These are phyloP conservation scores for Yamadazyma buinensis DNA, from an alignment of 1,139 yeast species.

Conservation along the genomic window DNA sequence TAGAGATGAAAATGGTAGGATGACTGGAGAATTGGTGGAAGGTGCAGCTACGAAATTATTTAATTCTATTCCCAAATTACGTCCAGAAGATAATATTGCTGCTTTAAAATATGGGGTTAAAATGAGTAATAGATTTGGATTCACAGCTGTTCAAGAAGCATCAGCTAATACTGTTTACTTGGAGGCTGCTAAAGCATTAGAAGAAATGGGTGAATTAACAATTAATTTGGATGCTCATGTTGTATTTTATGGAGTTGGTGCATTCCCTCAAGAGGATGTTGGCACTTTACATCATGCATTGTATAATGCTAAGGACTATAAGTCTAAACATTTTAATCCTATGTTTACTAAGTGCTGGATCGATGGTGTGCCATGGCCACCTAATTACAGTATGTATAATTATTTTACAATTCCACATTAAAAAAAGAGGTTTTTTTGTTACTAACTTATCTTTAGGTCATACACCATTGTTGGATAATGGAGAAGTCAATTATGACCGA, in stretches of 20 bases:
- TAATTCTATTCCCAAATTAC: slow-evolving; percentile 16
- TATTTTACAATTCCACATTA: too few species aligned
- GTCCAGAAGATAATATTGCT: slow-evolving; percentile 15
- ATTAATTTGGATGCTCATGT: slow-evolving; percentile 20
- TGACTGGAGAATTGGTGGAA: slow-evolving; percentile 21
- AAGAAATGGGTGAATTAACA: slow-evolving; percentile 14
- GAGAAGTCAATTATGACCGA: slow-evolving; percentile 14
- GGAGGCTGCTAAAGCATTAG: slow-evolving; percentile 17
- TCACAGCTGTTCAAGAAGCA: slow-evolving; percentile 22
- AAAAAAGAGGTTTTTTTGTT: too few species aligned
- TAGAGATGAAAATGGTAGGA: slow-evolving; percentile 19
- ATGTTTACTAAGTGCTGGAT: slow-evolving; percentile 19
- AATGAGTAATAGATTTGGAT: slow-evolving; percentile 20
- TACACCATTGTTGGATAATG: slow-evolving; percentile 17
- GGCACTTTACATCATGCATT: slow-evolving; percentile 19
- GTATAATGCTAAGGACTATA: slow-evolving; percentile 16
- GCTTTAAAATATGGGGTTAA: slow-evolving; percentile 20
- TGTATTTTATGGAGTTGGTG: slow-evolving; percentile 21
- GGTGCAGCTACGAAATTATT: slow-evolving; percentile 20
- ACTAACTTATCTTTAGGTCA: too few species aligned
- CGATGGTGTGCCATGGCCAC: slow-evolving; percentile 21
- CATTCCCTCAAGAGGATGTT: slow-evolving; percentile 18
- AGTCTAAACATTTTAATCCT: slow-evolving; percentile 19
- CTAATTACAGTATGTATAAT: too few species aligned
- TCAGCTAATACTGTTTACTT: slow-evolving; percentile 18